phyloP scores from a whole-genome alignment of 306 rosid genomes.

The Malus orientalis region DNA sequence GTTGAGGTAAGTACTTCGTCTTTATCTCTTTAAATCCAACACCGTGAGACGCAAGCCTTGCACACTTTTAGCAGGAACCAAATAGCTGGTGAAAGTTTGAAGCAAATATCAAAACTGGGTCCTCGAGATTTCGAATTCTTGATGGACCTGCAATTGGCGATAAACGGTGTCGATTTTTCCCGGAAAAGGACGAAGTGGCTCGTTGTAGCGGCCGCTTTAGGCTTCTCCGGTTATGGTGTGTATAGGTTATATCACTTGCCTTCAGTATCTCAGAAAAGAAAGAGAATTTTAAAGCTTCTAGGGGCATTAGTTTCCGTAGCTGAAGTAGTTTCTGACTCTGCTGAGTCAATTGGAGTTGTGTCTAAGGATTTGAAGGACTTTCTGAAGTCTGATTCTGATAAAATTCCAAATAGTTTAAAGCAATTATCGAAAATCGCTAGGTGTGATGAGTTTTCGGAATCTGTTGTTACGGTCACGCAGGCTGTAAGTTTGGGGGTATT shows the following conservation, averaged over 20 bases:
- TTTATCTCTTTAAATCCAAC: background rate
- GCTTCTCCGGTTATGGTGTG: conserved; percentile 49
- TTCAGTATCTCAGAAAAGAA: conserved; percentile 43
- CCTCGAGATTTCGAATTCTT: conserved; percentile 1
- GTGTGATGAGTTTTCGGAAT: conserved; percentile 51
- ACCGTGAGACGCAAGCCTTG: background rate
- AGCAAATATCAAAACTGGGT: conserved; percentile 1
- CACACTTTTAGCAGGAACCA: background rate
- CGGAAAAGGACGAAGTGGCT: conserved; percentile 53
- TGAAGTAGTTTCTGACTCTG: conserved; percentile 53
- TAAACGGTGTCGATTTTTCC: conserved; percentile 33
- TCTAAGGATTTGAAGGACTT: conserved; percentile 64
- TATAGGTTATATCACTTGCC: conserved; percentile 52
- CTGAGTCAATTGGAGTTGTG: conserved; percentile 51
- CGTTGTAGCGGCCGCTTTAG: conserved; percentile 36
- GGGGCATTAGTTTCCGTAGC: conserved; percentile 49
- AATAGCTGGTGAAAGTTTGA: background rate
- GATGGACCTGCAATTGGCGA: conserved; percentile 45
- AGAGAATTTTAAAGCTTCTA: conserved; percentile 42
- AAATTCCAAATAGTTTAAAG: conserved; percentile 59
- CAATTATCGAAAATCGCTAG: conserved; percentile 62
- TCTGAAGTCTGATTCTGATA: conserved; percentile 57
- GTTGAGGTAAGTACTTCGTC: background rate
- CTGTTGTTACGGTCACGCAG: conserved; percentile 42
- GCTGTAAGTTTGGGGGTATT: conserved; percentile 50